A percentile compares a stretch with the other conserved stretches of the same genome.
phyloP scores from a whole-genome alignment of 495 filamentous ascomycete genomes.

The Penicillium silybi region DNA sequence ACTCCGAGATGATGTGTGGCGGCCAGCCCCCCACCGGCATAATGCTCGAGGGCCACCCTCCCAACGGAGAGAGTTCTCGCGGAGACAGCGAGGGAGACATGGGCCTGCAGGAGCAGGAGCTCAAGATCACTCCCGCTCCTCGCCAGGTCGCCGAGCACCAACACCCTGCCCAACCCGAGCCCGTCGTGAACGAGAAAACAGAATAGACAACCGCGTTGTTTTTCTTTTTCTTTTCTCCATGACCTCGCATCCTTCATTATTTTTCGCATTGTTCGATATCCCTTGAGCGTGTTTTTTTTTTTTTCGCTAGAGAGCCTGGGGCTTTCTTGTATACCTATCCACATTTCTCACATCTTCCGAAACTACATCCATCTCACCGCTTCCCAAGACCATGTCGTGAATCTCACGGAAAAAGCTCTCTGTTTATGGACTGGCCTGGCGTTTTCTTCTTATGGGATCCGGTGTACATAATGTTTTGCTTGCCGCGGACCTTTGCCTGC shows the following conservation, averaged over 20 bases:
- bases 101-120: constrained; percentile 38
- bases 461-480: not conserved
- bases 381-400: not conserved
- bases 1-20: constrained; percentile 67
- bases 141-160: constrained; percentile 34
- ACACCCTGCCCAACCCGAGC: constrained; percentile 8
- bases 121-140: constrained; percentile 34
- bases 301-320: constrained; percentile 22
- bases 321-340: constrained; percentile 11
- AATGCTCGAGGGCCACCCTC: constrained; percentile 52
- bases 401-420: not conserved
- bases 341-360: not conserved
- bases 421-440: not conserved
- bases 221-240: not conserved
- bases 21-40: constrained; percentile 52
- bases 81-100: constrained; percentile 33
- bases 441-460: not conserved
- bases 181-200: constrained; percentile 24
- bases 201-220: constrained; percentile 8
- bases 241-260: not conserved
- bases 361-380: not conserved
- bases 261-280: constrained; percentile 25
- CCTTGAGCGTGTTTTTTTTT: constrained; percentile 26
- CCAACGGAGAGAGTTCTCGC: constrained; percentile 45
- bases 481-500: not conserved